phyloP scores from a whole-genome alignment of 2,329 filamentous ascomycete genomes.

The Alternaria infectoria region DNA sequence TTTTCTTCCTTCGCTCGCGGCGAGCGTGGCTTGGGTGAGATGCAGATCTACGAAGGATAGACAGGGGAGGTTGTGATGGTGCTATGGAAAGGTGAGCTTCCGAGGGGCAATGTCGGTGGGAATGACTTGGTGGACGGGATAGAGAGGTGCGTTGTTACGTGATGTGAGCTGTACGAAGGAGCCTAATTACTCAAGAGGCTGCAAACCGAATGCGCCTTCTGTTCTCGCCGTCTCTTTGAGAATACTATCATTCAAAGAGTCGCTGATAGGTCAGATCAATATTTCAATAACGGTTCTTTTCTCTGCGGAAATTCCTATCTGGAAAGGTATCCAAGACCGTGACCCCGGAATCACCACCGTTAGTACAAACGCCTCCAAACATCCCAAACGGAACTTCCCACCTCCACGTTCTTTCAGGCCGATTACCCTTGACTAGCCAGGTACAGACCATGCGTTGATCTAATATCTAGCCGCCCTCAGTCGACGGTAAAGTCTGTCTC shows the following conservation, averaged over 20 bases:
- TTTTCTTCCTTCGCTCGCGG: neutral
- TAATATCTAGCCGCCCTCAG: neutral
- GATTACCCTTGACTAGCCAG: neutral
- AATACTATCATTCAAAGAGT: neutral
- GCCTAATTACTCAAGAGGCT: neutral
- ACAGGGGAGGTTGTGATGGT: neutral
- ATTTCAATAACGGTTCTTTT: neutral
- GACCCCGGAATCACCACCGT: neutral
- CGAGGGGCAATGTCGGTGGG: neutral
- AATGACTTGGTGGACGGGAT: neutral
- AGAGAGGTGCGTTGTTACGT: neutral
- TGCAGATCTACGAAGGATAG: neutral
- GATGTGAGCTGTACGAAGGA: neutral
- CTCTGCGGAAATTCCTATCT: neutral
- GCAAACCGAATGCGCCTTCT: neutral
- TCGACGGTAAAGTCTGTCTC: neutral
- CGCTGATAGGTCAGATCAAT: neutral
- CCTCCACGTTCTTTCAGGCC: neutral
- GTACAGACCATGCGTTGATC: neutral
- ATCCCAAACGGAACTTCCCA: neutral
- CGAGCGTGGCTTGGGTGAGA: neutral
- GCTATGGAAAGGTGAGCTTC: neutral
- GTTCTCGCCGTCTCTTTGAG: no score
- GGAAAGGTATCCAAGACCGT: neutral
- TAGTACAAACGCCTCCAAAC: neutral